Evolutionary conservation across 2,329 filamentous ascomycete species (phyloP).

Genomic region (Lachnellula hyalina): DNA sequence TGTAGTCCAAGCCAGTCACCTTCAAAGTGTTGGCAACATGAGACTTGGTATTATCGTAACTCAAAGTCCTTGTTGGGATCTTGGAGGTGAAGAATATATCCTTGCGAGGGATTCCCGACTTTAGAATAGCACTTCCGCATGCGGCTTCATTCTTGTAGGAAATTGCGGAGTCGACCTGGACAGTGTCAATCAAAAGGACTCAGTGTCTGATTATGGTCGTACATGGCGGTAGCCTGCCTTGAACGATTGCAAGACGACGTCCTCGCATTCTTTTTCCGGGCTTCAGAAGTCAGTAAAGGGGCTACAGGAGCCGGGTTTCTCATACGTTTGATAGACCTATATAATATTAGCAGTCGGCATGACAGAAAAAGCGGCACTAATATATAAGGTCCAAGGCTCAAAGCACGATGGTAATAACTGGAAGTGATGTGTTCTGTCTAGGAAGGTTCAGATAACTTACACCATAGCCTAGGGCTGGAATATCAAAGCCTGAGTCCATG

Average conservation of each 20-base stretch:
- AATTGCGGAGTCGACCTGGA: constrained; percentile 53
- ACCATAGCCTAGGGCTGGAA: constrained; percentile 55
- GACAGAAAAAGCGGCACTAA: no score
- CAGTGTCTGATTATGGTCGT: constrained; percentile 11
- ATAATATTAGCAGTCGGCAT: constrained; percentile 4
- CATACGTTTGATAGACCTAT: constrained; percentile 38
- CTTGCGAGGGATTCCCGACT: constrained; percentile 46
- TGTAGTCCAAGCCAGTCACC: constrained; percentile 54
- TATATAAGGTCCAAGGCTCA: no score
- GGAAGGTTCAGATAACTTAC: constrained; percentile 33
- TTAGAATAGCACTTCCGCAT: constrained; percentile 46
- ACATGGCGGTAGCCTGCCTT: constrained; percentile 53
- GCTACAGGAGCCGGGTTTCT: constrained; percentile 30
- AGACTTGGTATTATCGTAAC: constrained; percentile 60
- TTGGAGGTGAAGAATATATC: constrained; percentile 61
- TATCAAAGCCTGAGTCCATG: constrained; percentile 55
- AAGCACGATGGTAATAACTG: no score
- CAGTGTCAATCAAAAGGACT: neutral
- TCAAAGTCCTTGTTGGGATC: constrained; percentile 44
- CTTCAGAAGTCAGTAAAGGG: constrained; percentile 38
- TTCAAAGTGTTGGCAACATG: constrained; percentile 59
- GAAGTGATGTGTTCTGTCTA: no score
- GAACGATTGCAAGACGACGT: constrained; percentile 52
- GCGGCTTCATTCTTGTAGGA: constrained; percentile 54
- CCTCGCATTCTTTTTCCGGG: constrained; percentile 51